Evolutionary conservation across 495 filamentous ascomycete genomes (phyloP).

Genomic region (Lophium mytilinum): DNA sequence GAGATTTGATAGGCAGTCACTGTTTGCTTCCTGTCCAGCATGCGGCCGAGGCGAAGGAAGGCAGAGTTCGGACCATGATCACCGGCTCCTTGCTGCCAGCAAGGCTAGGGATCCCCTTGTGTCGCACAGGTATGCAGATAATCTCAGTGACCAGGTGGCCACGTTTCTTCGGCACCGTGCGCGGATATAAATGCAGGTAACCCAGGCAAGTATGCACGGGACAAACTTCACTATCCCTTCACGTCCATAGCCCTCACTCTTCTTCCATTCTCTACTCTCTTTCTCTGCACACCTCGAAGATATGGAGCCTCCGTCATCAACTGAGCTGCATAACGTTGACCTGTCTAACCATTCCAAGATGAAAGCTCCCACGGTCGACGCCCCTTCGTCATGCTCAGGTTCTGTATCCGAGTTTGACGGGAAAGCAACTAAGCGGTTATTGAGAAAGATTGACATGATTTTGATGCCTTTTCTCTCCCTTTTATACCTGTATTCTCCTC

Average conservation of each 20-base stretch:
- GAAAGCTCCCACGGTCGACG: background rate
- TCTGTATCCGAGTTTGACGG: conserved; percentile 5
- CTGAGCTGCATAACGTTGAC: background rate
- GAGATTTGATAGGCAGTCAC: background rate
- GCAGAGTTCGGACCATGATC: background rate
- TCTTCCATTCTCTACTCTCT: background rate
- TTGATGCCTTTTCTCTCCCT: conserved; percentile 18
- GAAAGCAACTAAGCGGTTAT: conserved; percentile 14
- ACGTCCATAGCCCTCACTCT: background rate
- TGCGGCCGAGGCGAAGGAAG: background rate
- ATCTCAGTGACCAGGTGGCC: background rate
- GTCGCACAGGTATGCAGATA: background rate
- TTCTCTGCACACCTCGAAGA: background rate
- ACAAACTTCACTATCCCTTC: background rate
- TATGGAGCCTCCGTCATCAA: background rate
- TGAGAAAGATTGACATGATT: conserved; percentile 17
- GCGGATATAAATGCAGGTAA: background rate
- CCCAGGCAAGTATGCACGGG: background rate
- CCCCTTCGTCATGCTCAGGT: background rate
- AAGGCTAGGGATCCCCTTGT: background rate
- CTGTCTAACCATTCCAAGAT: background rate
- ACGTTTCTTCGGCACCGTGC: background rate
- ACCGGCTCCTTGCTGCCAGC: background rate
- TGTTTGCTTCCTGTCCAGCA: background rate
- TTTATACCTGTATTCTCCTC: conserved; percentile 16